A percentile compares a stretch with the other conserved stretches of the same genome.
Conservation (phyloP, 2,329 filamentous ascomycete species). For the Penicillium sumatraense region DNA sequence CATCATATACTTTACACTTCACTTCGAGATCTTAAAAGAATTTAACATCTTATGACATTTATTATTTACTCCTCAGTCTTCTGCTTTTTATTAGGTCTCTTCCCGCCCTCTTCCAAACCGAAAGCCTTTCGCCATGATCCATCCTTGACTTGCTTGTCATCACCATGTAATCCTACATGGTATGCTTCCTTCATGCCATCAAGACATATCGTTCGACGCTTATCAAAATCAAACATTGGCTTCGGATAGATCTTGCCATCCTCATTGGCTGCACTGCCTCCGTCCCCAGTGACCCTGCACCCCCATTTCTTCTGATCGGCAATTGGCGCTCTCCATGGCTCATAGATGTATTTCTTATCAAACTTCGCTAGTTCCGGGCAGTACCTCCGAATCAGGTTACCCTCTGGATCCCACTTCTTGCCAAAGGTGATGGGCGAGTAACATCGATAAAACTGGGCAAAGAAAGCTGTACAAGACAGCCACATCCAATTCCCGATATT, state of each 20-base stretch:
- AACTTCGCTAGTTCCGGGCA: constrained; percentile 68
- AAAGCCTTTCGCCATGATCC: constrained; percentile 47
- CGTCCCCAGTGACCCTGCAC: constrained; percentile 64
- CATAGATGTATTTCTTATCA: constrained; percentile 74
- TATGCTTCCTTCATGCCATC: constrained; percentile 73
- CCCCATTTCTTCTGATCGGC: constrained; percentile 71
- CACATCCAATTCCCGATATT: constrained; percentile 44
- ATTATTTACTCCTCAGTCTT: constrained; percentile 8
- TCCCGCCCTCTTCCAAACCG: constrained; percentile 2
- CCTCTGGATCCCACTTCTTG: constrained; percentile 75
- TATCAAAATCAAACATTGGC: constrained; percentile 76
- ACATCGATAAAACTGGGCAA: constrained; percentile 29
- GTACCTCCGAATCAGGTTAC: constrained; percentile 63
- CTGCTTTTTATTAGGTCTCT: constrained; percentile 18
- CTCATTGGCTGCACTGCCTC: constrained; percentile 47
- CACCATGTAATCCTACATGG: constrained; percentile 65
- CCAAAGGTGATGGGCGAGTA: constrained; percentile 70
- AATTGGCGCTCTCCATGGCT: constrained; percentile 75
- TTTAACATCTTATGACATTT: background rate
- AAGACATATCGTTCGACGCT: constrained; percentile 66
- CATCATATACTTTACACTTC: background rate
- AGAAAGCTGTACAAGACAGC: constrained; percentile 77
- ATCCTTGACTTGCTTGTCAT: constrained; percentile 60
- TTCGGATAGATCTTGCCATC: constrained; percentile 65
- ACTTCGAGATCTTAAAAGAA: background rate